phyloP scores from a whole-genome alignment of 2,329 filamentous ascomycete genomes.

The Stenocarpella maydis region DNA sequence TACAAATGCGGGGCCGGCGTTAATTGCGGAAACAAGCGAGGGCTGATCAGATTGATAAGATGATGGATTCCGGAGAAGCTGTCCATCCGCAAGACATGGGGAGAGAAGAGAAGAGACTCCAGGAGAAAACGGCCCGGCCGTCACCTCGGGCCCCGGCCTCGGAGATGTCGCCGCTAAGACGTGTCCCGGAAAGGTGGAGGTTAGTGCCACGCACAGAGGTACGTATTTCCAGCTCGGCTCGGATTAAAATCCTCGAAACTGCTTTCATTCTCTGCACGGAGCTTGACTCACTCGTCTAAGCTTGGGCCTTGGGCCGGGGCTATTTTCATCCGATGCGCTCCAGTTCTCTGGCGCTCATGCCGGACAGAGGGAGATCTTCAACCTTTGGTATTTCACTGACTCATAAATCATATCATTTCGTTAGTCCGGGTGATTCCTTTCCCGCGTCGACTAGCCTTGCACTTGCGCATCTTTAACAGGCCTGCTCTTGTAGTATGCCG shows the following conservation, averaged over 20 bases:
- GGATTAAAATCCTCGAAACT: too few relatives aligned
- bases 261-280: too few relatives aligned
- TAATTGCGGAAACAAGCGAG: neutral
- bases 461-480: neutral
- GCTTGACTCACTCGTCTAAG: constrained; percentile 8
- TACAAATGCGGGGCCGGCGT: neutral
- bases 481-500: neutral
- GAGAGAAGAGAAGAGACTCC: neutral
- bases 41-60: constrained; percentile 35
- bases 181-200: constrained; percentile 16
- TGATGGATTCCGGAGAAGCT: constrained; percentile 13
- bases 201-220: neutral
- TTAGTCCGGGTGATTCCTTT: neutral
- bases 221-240: too few relatives aligned
- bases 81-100: neutral
- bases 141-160: constrained; percentile 21
- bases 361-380: neutral
- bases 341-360: neutral
- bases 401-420: neutral
- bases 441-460: neutral
- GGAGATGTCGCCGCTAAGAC: constrained; percentile 22
- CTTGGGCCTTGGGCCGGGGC: too few relatives aligned
- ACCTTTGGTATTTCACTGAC: neutral
- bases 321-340: neutral
- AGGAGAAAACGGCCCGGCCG: neutral